phyloP scores from a whole-genome alignment of 2,329 filamentous ascomycete genomes.

The Fusarium pseudocircinatum region DNA sequence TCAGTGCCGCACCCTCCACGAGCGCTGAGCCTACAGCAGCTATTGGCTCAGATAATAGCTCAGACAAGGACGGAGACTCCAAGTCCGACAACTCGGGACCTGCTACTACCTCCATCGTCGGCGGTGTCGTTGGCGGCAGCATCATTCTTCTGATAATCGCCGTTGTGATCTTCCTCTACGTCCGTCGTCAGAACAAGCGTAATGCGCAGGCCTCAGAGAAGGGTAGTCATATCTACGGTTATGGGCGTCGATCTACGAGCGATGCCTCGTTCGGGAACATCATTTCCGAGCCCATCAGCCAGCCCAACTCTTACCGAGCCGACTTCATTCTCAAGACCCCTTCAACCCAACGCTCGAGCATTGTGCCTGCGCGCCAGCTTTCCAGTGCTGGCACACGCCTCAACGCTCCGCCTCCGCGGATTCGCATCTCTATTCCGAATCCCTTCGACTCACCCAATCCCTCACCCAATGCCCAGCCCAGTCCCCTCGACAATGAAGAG shows the following conservation, averaged over 20 bases:
- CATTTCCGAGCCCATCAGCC: conserved; percentile 66
- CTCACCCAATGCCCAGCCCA: conserved; percentile 39
- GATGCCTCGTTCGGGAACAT: conserved; percentile 52
- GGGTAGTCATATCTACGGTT: conserved; percentile 26
- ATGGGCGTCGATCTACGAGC: conserved; percentile 33
- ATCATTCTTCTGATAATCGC: conserved; percentile 53
- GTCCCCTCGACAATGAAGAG: conserved; percentile 39
- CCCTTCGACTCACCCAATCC: conserved; percentile 49
- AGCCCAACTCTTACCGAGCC: conserved; percentile 55
- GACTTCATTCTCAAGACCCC: conserved; percentile 62
- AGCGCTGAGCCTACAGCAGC: conserved; percentile 28
- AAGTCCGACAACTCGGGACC: conserved; percentile 40
- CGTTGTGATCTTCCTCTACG: conserved; percentile 53
- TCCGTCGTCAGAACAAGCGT: conserved; percentile 47
- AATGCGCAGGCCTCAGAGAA: conserved; percentile 32
- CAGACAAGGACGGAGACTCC: conserved; percentile 10
- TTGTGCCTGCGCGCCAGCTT: conserved; percentile 14
- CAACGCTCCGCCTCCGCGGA: conserved; percentile 28
- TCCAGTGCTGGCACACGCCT: conserved; percentile 27
- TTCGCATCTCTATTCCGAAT: conserved; percentile 49
- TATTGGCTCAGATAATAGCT: conserved; percentile 12
- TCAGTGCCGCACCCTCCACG: conserved; percentile 33
- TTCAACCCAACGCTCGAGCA: conserved; percentile 23
- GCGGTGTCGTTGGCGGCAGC: conserved; percentile 59
- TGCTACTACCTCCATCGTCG: conserved; percentile 54